Evolutionary conservation across 306 rosid species (phyloP).

Genomic region (Carpinus fangiana): DNA sequence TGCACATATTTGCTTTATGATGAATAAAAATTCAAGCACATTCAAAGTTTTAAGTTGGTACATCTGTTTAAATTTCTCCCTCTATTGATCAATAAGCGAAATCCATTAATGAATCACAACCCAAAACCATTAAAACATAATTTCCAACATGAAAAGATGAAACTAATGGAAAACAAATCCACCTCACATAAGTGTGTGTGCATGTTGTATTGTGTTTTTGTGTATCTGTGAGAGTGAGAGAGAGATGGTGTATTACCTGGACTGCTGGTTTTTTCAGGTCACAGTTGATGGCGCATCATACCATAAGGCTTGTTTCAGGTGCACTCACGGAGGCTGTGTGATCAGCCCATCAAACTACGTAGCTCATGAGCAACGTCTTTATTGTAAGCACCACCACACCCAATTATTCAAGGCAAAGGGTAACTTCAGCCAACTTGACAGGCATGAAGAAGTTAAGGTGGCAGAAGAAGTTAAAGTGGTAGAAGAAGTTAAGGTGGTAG

Average conservation of each 20-base stretch:
- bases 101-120: too few relatives aligned
- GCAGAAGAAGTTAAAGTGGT: not conserved
- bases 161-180: not conserved
- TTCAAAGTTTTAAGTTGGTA: too few relatives aligned
- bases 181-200: not conserved
- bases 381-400: constrained; percentile 88
- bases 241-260: constrained; percentile 1
- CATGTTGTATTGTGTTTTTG: not conserved
- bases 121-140: not conserved
- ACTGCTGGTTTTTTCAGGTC: constrained; percentile 48
- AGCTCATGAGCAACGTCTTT: constrained; percentile 82
- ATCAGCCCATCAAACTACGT: constrained; percentile 92
- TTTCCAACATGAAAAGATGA: not conserved
- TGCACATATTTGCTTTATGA: not conserved
- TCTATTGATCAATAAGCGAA: too few relatives aligned
- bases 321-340: constrained; percentile 86
- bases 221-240: not conserved
- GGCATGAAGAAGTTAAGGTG: constrained; percentile 37
- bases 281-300: constrained; percentile 79
- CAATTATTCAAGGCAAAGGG: constrained; percentile 95
- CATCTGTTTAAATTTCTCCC: too few relatives aligned
- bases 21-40: not conserved
- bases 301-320: constrained; percentile 81
- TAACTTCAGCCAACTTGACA: constrained; percentile 79
- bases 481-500: not conserved